phyloP scores from a whole-genome alignment of 1,139 yeast species.

The Yamadazyma sp. region DNA sequence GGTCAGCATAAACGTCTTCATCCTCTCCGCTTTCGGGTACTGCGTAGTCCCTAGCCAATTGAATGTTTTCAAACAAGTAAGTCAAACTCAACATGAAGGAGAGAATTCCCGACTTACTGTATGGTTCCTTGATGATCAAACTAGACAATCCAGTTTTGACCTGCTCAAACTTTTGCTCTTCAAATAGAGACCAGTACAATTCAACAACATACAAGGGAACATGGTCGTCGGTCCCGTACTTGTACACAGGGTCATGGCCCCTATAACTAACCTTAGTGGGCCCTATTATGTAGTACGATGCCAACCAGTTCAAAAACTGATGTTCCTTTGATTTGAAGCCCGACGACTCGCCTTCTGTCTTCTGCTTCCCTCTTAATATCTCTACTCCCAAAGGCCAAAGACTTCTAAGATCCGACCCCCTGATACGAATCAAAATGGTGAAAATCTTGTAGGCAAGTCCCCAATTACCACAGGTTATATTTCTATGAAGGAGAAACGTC shows the following conservation, averaged over 20 bases:
- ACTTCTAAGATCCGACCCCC: conserved; percentile 49
- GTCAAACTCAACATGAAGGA: conserved; percentile 35
- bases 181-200: conserved; percentile 36
- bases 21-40: conserved; percentile 1
- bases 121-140: conserved; percentile 46
- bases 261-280: conserved; percentile 11
- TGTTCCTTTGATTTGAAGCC: conserved; percentile 24
- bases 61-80: conserved; percentile 20
- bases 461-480: conserved; percentile 54
- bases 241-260: conserved; percentile 37
- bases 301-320: conserved; percentile 36
- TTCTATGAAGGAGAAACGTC: conserved; percentile 32
- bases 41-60: conserved; percentile 14
- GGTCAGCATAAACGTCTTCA: conserved; percentile 11
- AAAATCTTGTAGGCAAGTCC: conserved; percentile 52
- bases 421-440: conserved; percentile 46
- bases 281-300: conserved; percentile 25
- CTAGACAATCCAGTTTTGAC: conserved; percentile 37
- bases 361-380: conserved; percentile 21
- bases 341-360: conserved; percentile 2
- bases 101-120: conserved; percentile 42
- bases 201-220: conserved; percentile 40
- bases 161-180: conserved; percentile 23
- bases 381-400: conserved; percentile 62
- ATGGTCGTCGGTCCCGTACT: conserved; percentile 37